Conservation (phyloP, 1,284 basidiomycete genomes). For the Pascua guehoae region DNA sequence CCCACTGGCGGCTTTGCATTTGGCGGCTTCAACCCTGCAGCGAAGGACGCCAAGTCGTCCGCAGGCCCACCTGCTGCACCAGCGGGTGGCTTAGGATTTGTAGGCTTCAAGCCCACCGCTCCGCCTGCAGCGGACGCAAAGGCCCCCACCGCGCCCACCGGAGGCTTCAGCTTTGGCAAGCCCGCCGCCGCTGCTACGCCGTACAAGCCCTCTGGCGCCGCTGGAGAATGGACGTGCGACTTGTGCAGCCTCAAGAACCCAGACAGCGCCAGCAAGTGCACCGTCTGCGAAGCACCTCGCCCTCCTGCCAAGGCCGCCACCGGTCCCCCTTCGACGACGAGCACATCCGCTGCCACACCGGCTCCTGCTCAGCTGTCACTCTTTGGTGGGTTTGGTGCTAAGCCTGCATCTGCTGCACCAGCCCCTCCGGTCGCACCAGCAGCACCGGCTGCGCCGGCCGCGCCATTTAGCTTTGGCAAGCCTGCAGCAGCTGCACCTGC, state of each 20-base stretch:
- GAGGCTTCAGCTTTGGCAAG: constrained; percentile 5
- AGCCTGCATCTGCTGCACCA: not conserved
- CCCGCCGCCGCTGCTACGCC: constrained; percentile 1
- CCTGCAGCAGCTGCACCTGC: constrained; percentile 11
- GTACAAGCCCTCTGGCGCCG: too few relatives aligned
- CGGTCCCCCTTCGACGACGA: too few relatives aligned
- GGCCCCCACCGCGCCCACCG: not conserved
- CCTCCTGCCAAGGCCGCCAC: too few relatives aligned
- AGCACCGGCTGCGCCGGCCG: constrained; percentile 7
- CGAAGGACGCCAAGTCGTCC: constrained; percentile 31
- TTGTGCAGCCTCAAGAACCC: constrained; percentile 55
- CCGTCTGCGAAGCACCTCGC: constrained; percentile 52
- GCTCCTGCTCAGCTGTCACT: not conserved
- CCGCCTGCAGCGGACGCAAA: not conserved
- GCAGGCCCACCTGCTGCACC: constrained; percentile 1
- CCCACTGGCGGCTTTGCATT: not conserved
- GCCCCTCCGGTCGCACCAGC: constrained; percentile 9
- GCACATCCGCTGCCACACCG: not conserved
- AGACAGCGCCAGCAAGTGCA: constrained; percentile 54
- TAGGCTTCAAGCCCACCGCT: constrained; percentile 1
- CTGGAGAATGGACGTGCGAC: constrained; percentile 52
- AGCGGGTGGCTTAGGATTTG: constrained; percentile 1
- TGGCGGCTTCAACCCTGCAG: not conserved
- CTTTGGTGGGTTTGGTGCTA: constrained; percentile 7
- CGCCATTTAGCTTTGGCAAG: constrained; percentile 16